Percentiles rank a stretch among this genome's conserved stretches.
Evolutionary conservation across 2,329 filamentous ascomycete species (phyloP).

Genomic region (Botrytis hyacinthi): DNA sequence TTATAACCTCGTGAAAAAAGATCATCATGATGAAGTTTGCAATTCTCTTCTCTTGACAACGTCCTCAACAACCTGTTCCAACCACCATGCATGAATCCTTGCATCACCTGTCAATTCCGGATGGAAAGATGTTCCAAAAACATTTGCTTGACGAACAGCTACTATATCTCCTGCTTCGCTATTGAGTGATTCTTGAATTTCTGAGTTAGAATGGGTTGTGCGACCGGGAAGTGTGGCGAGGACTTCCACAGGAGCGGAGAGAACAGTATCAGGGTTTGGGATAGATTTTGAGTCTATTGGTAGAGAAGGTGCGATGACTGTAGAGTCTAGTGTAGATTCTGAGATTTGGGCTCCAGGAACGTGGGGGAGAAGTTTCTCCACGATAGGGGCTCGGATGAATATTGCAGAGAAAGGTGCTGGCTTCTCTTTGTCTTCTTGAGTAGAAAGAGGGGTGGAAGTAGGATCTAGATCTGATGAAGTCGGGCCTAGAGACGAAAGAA

Average conservation of each 20-base stretch:
- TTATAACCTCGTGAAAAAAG: background rate
- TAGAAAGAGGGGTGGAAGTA: background rate
- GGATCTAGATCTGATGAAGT: slow-evolving; percentile 30
- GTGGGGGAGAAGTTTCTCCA: slow-evolving; percentile 70
- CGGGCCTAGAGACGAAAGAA: slow-evolving; percentile 47
- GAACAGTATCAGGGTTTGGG: slow-evolving; percentile 27
- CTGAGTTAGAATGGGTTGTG: slow-evolving; percentile 27
- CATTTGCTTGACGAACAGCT: slow-evolving; percentile 84
- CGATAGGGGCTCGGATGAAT: slow-evolving; percentile 92
- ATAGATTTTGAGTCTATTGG: slow-evolving; percentile 24
- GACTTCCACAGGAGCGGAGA: slow-evolving; percentile 45
- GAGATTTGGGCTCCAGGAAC: slow-evolving; percentile 37
- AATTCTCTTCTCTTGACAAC: slow-evolving; percentile 26
- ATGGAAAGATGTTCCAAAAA: slow-evolving; percentile 93
- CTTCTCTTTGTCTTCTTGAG: slow-evolving; percentile 15
- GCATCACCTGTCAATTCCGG: slow-evolving; percentile 87
- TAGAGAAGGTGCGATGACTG: slow-evolving; percentile 36
- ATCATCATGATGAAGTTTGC: background rate
- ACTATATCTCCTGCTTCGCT: slow-evolving; percentile 69
- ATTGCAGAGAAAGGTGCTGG: slow-evolving; percentile 69
- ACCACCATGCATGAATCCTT: slow-evolving; percentile 92
- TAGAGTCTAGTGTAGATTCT: slow-evolving; percentile 45
- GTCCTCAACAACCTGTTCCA: slow-evolving; percentile 62
- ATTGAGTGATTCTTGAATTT: slow-evolving; percentile 39
- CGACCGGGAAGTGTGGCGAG: slow-evolving; percentile 51